These are phyloP conservation scores for Ehretia macrophylla DNA, from an alignment of 257 asterid species.

Conservation along the genomic window DNA sequence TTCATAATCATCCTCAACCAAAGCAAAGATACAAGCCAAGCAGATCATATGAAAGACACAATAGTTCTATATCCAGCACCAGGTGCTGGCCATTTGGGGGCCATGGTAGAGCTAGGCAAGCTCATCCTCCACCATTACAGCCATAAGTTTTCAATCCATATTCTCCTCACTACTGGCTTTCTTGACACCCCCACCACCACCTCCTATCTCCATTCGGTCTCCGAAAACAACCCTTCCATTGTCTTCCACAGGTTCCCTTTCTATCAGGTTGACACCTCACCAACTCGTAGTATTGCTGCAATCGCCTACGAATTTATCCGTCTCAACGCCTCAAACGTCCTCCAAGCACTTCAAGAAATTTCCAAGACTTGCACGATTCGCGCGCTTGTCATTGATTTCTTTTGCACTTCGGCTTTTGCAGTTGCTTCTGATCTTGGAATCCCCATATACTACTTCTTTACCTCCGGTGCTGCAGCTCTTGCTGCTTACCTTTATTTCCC, in stretches of 20 bases:
- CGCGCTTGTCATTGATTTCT: constrained; percentile 6
- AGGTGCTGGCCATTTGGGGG: constrained; percentile 5
- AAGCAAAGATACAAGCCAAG: no score
- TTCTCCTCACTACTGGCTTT: constrained; percentile 1
- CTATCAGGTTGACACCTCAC: neutral
- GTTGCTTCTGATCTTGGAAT: constrained; percentile 2
- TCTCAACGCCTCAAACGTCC: neutral
- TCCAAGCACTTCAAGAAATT: constrained; percentile 8
- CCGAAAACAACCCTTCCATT: constrained; percentile 1
- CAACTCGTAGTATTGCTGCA: neutral
- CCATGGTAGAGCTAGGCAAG: constrained; percentile 18
- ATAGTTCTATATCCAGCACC: constrained; percentile 14
- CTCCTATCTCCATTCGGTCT: neutral
- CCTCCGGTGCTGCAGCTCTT: constrained; percentile 5
- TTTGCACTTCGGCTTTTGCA: constrained; percentile 5
- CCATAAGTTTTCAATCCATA: constrained; percentile 4
- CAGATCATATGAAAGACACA: constrained; percentile 7
- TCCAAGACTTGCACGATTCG: neutral
- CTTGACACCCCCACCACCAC: neutral
- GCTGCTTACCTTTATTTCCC: constrained; percentile 2
- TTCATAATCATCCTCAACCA: neutral
- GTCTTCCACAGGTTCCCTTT: constrained; percentile 3
- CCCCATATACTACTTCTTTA: constrained; percentile 8
- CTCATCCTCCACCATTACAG: constrained; percentile 10
- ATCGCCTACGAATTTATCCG: neutral